Percentiles rank a stretch among this genome's conserved stretches.
These are phyloP conservation scores for Pelagomonas calceolata DNA, from an alignment of 108 stramenopile species.

Conservation along the genomic window DNA sequence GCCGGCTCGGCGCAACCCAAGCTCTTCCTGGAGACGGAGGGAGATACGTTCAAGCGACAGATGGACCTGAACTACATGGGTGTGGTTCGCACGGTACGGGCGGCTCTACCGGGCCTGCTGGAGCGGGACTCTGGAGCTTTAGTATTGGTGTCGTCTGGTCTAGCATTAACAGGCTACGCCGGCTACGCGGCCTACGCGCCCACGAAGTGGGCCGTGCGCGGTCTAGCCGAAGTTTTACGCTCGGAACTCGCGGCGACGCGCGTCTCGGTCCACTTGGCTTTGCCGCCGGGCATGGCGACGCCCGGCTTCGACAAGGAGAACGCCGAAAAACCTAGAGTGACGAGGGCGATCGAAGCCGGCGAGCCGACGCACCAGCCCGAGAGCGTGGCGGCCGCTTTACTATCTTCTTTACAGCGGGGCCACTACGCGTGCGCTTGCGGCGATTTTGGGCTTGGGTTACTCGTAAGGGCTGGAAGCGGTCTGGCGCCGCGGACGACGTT, in stretches of 20 bases:
- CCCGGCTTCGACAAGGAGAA: not conserved
- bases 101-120: not conserved
- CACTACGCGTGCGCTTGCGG: not conserved
- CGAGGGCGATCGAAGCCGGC: not conserved
- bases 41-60: not conserved
- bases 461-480: not conserved
- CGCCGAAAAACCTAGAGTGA: not conserved
- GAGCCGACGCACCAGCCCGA: not conserved
- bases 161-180: not conserved
- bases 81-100: not conserved
- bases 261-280: not conserved
- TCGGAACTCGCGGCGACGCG: not conserved
- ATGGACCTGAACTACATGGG: not conserved
- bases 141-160: not conserved
- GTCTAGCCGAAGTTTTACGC: not conserved
- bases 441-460: not conserved
- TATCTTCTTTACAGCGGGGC: not conserved
- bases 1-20: not conserved
- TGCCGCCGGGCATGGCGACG: not conserved
- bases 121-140: not conserved
- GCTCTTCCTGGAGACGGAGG: not conserved
- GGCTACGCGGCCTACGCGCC: not conserved
- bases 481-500: not conserved
- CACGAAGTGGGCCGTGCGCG: constrained; percentile 1
- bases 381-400: not conserved